A percentile compares a stretch with the other conserved stretches of the same genome.
phyloP scores from a whole-genome alignment of 2,329 filamentous ascomycete species.

The Whalleya microplaca region DNA sequence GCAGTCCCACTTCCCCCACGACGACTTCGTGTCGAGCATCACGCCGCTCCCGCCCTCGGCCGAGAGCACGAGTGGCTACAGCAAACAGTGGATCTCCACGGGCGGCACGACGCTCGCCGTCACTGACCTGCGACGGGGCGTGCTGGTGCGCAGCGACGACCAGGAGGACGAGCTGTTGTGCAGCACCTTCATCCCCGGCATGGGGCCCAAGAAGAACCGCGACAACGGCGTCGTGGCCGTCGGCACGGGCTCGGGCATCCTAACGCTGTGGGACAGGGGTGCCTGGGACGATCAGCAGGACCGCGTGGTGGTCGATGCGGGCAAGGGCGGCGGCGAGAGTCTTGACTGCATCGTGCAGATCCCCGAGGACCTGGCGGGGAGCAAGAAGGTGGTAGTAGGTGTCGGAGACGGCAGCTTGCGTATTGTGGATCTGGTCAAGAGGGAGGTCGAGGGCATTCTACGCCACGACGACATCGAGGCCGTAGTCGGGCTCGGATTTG shows the following conservation, averaged over 20 bases:
- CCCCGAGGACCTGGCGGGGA: conserved; percentile 69
- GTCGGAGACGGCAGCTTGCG: conserved; percentile 79
- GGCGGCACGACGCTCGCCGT: conserved; percentile 90
- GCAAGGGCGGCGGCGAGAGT: conserved; percentile 69
- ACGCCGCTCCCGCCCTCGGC: conserved; percentile 79
- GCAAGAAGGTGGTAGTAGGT: conserved; percentile 78
- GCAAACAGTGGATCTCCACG: conserved; percentile 94
- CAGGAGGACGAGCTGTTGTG: conserved; percentile 94
- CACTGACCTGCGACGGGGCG: conserved; percentile 84
- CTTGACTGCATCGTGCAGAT: conserved; percentile 77
- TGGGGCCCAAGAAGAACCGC: conserved; percentile 67
- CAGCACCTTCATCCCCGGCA: conserved; percentile 74
- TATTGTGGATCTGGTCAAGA: conserved; percentile 74
- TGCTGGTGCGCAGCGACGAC: conserved; percentile 87
- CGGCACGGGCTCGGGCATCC: conserved; percentile 74
- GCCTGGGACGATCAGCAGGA: conserved; percentile 96
- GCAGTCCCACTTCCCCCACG: conserved; percentile 84
- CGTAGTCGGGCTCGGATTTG: conserved; percentile 81
- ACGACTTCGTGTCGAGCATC: conserved; percentile 90
- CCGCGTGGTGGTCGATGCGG: conserved; percentile 75
- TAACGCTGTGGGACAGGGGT: conserved; percentile 93
- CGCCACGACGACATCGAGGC: conserved; percentile 88
- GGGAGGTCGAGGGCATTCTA: conserved; percentile 69
- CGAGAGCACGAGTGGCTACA: conserved; percentile 83
- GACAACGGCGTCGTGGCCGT: conserved; percentile 78